Evolutionary conservation across 805 yeast genomes (phyloP), one percentile per base, ranked within the genome.

Genomic region (Candida ovalis): DNA sequence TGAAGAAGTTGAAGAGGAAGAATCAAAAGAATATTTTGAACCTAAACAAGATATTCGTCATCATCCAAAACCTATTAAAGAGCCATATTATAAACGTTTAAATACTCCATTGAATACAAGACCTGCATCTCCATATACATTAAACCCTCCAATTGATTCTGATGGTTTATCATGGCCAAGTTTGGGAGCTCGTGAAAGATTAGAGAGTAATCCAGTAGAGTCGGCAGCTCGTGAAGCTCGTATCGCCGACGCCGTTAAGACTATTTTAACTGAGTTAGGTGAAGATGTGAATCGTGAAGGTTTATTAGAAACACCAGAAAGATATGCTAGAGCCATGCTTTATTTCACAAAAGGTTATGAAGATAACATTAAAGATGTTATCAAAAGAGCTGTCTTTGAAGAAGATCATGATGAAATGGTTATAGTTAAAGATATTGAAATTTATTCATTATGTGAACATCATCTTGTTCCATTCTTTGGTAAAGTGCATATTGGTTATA

Each of bases 381-480:
- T 94, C 61, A 92, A 94, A 60, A 77, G 91, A 51, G 99, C 99
- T 0, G 96, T 94, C 6, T 94, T 94, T 59, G 97, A 94, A 66
- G 98, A 94, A 66, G 96, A 94, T 64, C 99, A 94, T 64, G 98
- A 94, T 66, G 99, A 94, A 64, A 94, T 94, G 98, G 98, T 94
- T 42, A 91, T 94, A 54, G 99, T 94, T 23, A 79, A 92, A 62
- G 97, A 94, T 67, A 94, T 94, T 49, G 96, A 89, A 58, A 80
- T 94, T 46, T 87, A 84, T 66, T 88, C 97, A 3, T 74, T 94
- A 46, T 94, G 99, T 69, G 99, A 94, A 70, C 99, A 94, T 67
- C 99, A 94, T 70, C 72, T 94, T 60, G 99, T 95, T 24, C 99
- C 99, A 21, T 94, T 94, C 66, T 88, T 82, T 60, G 99, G 99